A percentile compares a stretch with the other conserved stretches of the same genome.
Evolutionary conservation across 129 eudicot species (phyloP).

Genomic region (Deinandra increscens): DNA sequence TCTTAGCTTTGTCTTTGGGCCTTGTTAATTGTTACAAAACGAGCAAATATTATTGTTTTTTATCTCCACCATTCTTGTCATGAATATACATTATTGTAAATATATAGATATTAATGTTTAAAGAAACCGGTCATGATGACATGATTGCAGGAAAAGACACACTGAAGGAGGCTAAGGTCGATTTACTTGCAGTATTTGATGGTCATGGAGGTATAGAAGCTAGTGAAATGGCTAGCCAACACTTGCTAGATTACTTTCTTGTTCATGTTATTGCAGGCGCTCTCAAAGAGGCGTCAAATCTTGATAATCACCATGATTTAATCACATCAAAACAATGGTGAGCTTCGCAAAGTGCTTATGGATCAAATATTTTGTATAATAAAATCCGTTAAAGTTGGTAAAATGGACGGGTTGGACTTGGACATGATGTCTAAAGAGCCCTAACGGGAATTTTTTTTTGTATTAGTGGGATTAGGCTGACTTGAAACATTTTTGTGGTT

Average conservation of each 20-base stretch:
- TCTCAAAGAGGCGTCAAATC: conserved; percentile 36
- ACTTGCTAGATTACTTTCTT: conserved; percentile 47
- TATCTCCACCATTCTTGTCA: neutral
- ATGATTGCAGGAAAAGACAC: conserved; percentile 34
- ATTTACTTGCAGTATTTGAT: conserved; percentile 66
- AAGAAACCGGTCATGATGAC: neutral
- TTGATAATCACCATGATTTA: conserved; percentile 23
- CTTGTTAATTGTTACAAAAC: too few species aligned
- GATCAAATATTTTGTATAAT: neutral
- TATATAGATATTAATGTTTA: too few species aligned
- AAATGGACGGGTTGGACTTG: neutral
- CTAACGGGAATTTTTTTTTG: neutral
- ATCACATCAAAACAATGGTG: conserved; percentile 26
- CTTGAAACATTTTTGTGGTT: neutral
- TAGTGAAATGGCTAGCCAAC: conserved; percentile 57
- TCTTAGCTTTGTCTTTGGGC: too few species aligned
- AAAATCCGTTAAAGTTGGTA: neutral
- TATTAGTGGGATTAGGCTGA: neutral
- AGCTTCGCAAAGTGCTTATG: neutral
- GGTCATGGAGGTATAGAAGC: conserved; percentile 84
- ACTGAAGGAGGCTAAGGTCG: conserved; percentile 31
- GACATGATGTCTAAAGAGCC: neutral
- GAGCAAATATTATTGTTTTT: too few species aligned
- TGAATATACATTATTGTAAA: neutral
- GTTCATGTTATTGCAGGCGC: conserved; percentile 37